phyloP scores from a whole-genome alignment of 2,329 filamentous ascomycete genomes.

The Aspergillus niger region DNA sequence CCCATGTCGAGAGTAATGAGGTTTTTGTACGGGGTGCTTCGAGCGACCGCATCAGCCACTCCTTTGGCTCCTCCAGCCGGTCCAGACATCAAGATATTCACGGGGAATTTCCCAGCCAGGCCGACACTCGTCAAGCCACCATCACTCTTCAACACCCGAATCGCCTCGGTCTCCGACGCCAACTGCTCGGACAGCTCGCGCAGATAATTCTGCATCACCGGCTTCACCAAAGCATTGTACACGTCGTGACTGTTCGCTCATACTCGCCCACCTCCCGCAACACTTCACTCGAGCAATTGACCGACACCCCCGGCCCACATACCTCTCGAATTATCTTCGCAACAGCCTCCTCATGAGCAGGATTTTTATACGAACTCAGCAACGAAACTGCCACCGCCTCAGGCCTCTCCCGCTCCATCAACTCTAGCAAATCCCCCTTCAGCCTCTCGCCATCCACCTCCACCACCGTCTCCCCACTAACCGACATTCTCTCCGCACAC shows the following conservation, averaged over 20 bases:
- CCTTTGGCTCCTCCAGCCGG: constrained; percentile 55
- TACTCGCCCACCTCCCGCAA: constrained; percentile 53
- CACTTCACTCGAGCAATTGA: constrained; percentile 51
- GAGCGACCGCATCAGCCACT: constrained; percentile 50
- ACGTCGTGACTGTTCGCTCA: constrained; percentile 52
- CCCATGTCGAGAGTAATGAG: constrained; percentile 55
- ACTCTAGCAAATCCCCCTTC: constrained; percentile 36
- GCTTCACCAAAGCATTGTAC: constrained; percentile 54
- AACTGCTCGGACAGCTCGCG: constrained; percentile 44
- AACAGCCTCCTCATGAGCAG: constrained; percentile 45
- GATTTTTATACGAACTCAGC: constrained; percentile 52
- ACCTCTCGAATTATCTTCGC: constrained; percentile 45
- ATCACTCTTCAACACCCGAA: constrained; percentile 55
- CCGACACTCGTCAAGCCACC: constrained; percentile 51
- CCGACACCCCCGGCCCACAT: constrained; percentile 45
- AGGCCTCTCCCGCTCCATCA: constrained; percentile 43
- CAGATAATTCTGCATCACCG: constrained; percentile 51
- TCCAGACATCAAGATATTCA: constrained; percentile 54
- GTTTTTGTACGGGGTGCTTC: constrained; percentile 51
- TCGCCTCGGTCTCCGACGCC: constrained; percentile 44
- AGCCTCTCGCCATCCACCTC: constrained; percentile 45
- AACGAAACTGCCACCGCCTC: constrained; percentile 52
- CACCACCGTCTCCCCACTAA: constrained; percentile 45
- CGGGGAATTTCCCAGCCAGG: constrained; percentile 49
- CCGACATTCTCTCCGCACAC: constrained; percentile 48